A percentile compares a stretch with the other conserved stretches of the same genome.
These are phyloP conservation scores for Diplodia seriata DNA, from an alignment of 2,329 filamentous ascomycete species.

Conservation along the genomic window DNA sequence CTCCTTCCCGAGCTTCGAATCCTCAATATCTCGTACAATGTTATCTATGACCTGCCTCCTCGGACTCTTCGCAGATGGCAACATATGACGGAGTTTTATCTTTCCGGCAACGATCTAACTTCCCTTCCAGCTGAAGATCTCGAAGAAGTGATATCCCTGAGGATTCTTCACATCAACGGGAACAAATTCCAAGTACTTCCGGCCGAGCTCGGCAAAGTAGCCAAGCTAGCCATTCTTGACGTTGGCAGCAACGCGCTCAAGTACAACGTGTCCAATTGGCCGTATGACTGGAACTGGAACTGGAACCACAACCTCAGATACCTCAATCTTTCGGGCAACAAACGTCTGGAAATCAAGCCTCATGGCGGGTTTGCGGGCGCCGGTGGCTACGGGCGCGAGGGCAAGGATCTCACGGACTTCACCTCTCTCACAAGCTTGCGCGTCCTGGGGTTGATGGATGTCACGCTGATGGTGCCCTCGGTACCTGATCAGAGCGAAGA, in stretches of 20 bases:
- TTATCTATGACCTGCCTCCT: slow-evolving; percentile 89
- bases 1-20: slow-evolving; percentile 83
- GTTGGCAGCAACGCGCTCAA: slow-evolving; percentile 95
- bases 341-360: slow-evolving; percentile 86
- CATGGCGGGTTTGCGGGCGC: slow-evolving; percentile 63
- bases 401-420: slow-evolving; percentile 86
- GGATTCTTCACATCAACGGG: slow-evolving; percentile 92
- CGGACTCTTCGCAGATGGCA: slow-evolving; percentile 89
- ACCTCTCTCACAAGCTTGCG: slow-evolving; percentile 82
- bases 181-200: slow-evolving; percentile 98
- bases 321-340: slow-evolving; percentile 96
- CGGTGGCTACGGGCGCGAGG: slow-evolving; percentile 58
- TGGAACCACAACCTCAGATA: slow-evolving; percentile 95
- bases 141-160: slow-evolving; percentile 85
- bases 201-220: slow-evolving; percentile 91
- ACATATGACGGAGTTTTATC: slow-evolving; percentile 86
- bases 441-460: slow-evolving; percentile 94
- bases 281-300: slow-evolving; percentile 99
- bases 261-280: slow-evolving; percentile 99
- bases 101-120: slow-evolving; percentile 93
- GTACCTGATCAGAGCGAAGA: slow-evolving; percentile 97
- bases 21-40: slow-evolving; percentile 94
- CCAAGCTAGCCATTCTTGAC: slow-evolving; percentile 89
- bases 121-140: slow-evolving; percentile 92
- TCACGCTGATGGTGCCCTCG: slow-evolving; percentile 89